Conservation (phyloP, 331 rosid species). For the Quercus phellos region DNA sequence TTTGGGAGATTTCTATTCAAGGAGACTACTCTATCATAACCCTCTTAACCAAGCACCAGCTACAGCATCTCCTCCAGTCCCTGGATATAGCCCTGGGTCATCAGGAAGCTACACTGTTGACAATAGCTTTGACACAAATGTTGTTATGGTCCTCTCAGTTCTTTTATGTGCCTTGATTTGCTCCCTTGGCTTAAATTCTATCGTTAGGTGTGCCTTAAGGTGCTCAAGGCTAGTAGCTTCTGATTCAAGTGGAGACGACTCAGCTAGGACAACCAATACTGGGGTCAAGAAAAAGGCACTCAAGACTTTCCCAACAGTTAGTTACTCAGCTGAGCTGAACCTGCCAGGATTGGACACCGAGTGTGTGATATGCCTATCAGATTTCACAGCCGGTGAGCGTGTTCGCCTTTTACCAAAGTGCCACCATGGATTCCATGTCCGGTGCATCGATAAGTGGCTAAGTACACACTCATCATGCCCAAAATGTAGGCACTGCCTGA, state of each 20-base stretch:
- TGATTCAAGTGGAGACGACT: background rate
- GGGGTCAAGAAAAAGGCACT: conserved; percentile 82
- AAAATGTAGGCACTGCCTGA: conserved; percentile 75
- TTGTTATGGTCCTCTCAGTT: conserved; percentile 85
- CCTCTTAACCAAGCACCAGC: conserved; percentile 30
- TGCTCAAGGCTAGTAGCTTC: conserved; percentile 46
- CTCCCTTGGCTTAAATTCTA: conserved; percentile 72
- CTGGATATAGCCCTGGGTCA: conserved; percentile 19
- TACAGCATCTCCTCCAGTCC: conserved; percentile 16
- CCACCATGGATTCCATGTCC: conserved; percentile 82
- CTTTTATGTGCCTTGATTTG: conserved; percentile 78
- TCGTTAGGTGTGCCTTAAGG: conserved; percentile 67
- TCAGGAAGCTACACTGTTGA: conserved; percentile 19
- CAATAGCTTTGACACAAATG: conserved; percentile 66
- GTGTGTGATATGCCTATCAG: conserved; percentile 77
- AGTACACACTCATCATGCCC: conserved; percentile 91
- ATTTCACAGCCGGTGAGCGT: conserved; percentile 52
- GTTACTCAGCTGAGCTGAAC: conserved; percentile 47
- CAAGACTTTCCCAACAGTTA: conserved; percentile 54
- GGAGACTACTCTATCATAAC: conserved; percentile 54
- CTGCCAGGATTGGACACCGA: conserved; percentile 59
- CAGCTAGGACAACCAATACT: conserved; percentile 25
- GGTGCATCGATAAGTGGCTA: conserved; percentile 88
- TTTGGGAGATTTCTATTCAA: conserved; percentile 40
- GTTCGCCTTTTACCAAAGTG: conserved; percentile 77